phyloP scores from a whole-genome alignment of 768 basidiomycete species.

The Dioszegia aurantiaca region DNA sequence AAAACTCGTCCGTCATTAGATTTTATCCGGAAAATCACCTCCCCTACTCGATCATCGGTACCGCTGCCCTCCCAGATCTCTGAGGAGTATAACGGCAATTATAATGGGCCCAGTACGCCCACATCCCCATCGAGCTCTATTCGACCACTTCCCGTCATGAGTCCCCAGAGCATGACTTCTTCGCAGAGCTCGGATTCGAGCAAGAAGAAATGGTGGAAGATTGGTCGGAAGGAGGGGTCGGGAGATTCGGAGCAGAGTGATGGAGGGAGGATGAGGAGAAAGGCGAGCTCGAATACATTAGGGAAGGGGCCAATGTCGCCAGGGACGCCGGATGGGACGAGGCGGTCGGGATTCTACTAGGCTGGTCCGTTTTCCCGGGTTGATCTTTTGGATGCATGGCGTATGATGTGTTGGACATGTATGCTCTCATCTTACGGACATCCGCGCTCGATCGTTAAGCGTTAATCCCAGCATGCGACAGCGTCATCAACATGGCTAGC shows the following conservation, averaged over 20 bases:
- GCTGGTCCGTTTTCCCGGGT: no score
- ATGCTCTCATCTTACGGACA: no score
- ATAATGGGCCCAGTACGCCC: not conserved
- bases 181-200: conserved; percentile 12
- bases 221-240: conserved; percentile 19
- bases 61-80: not conserved
- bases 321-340: not conserved
- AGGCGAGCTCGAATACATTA: not conserved
- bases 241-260: conserved; percentile 3
- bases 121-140: conserved; percentile 2
- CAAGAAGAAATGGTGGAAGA: conserved; percentile 42
- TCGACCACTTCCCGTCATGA: not conserved
- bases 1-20: conserved; percentile 15
- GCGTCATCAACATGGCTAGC: no score
- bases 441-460: no score
- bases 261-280: not conserved
- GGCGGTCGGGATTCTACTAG: not conserved
- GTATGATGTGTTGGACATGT: no score
- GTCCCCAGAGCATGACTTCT: no score
- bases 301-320: not conserved
- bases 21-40: not conserved
- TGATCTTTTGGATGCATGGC: no score
- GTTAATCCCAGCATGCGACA: no score
- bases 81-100: not conserved
- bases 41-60: not conserved